Evolutionary conservation across 2,329 filamentous ascomycete species (phyloP).

Genomic region (Rutstroemia sp.): DNA sequence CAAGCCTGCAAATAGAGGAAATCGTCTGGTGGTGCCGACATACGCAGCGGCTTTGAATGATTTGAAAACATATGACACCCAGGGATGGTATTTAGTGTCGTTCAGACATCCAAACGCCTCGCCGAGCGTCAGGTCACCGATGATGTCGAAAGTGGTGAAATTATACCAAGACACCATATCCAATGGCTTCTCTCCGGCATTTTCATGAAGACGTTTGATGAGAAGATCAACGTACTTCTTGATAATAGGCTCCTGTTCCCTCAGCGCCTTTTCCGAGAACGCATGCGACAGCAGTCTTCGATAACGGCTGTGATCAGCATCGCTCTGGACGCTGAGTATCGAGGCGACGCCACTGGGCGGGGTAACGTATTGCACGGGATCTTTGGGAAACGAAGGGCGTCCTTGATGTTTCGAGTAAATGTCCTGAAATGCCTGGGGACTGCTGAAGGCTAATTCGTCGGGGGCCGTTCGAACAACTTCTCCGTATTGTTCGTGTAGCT

Average conservation of each 20-base stretch:
- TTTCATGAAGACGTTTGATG: constrained; percentile 4
- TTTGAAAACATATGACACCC: constrained; percentile 22
- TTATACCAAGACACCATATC: constrained; percentile 30
- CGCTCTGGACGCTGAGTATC: not conserved
- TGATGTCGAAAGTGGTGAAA: constrained; percentile 16
- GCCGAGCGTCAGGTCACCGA: constrained; percentile 35
- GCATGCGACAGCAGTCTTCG: constrained; percentile 24
- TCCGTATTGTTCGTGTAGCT: constrained; percentile 25
- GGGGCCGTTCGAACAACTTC: constrained; percentile 26
- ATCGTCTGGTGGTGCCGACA: constrained; percentile 13
- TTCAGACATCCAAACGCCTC: constrained; percentile 32
- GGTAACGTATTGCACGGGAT: not conserved
- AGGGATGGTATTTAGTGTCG: constrained; percentile 23
- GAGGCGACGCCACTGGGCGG: not conserved
- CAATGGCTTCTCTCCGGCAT: constrained; percentile 2
- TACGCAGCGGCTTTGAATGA: constrained; percentile 19
- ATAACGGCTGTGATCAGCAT: constrained; percentile 21
- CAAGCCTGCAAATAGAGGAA: constrained; percentile 8
- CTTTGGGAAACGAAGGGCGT: not conserved
- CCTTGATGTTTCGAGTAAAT: not conserved
- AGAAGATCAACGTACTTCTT: constrained; percentile 11
- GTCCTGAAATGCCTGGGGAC: not conserved
- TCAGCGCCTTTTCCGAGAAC: constrained; percentile 28
- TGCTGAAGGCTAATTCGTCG: constrained; percentile 25
- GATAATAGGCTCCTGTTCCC: constrained; percentile 26